Evolutionary conservation across 2,329 filamentous ascomycete species (phyloP).

Genomic region (Acrocalymma vagum): DNA sequence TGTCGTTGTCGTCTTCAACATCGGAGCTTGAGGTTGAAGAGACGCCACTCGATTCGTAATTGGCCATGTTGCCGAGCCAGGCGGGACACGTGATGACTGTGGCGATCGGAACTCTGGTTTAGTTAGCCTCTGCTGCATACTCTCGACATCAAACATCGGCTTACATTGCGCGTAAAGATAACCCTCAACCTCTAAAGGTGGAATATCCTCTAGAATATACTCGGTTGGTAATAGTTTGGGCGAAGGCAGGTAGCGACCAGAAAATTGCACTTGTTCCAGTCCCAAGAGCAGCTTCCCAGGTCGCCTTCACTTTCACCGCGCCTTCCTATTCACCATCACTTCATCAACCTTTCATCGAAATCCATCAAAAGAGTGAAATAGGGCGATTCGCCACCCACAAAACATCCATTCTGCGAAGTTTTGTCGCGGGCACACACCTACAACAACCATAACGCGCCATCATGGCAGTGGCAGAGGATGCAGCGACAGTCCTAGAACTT

Average conservation of each 20-base stretch:
- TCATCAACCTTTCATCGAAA: constrained; percentile 25
- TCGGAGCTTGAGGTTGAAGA: constrained; percentile 9
- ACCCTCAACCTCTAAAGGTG: too few species aligned
- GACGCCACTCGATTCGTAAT: constrained; percentile 11
- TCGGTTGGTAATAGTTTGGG: too few species aligned
- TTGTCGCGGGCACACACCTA: constrained; percentile 1
- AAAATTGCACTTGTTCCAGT: too few species aligned
- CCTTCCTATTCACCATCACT: constrained; percentile 10
- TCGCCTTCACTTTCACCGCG: constrained; percentile 15
- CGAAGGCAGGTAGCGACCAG: too few species aligned
- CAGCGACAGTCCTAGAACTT: constrained; percentile 78
- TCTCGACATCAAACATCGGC: constrained; percentile 5
- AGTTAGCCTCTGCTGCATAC: constrained; percentile 23
- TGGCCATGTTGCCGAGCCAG: constrained; percentile 28
- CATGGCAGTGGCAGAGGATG: constrained; percentile 62
- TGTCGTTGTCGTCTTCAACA: constrained; percentile 8
- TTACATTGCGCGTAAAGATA: constrained; percentile 1
- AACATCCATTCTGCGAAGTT: too few species aligned
- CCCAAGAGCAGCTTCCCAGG: constrained; percentile 13
- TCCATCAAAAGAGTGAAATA: constrained; percentile 28
- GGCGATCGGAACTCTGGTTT: constrained; percentile 21
- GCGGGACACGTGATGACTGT: constrained; percentile 34
- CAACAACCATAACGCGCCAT: background rate
- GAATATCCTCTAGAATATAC: too few species aligned
- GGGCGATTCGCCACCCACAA: too few species aligned